Evolutionary conservation across 768 basidiomycete species (phyloP).

Genomic region (Mycena galericulata): DNA sequence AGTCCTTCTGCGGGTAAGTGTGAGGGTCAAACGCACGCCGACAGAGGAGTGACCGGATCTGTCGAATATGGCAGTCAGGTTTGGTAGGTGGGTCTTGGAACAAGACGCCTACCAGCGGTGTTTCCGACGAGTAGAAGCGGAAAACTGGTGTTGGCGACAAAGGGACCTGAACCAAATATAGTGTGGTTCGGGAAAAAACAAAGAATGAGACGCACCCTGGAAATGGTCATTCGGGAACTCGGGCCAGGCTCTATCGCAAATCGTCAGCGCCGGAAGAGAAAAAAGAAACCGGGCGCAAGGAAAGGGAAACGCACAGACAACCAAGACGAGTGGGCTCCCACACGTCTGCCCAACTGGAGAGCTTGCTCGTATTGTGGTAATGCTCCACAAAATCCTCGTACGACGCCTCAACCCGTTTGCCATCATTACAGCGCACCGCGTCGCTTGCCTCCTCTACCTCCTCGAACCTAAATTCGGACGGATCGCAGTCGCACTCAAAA

Average conservation of each 20-base stretch:
- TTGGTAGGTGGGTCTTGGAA: neutral
- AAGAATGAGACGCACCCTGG: constrained; percentile 4
- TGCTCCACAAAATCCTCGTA: constrained; percentile 20
- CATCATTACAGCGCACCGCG: constrained; percentile 29
- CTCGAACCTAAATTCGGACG: constrained; percentile 22
- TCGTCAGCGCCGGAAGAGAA: neutral
- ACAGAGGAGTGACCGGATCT: constrained; percentile 38
- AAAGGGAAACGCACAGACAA: constrained; percentile 16
- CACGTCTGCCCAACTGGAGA: constrained; percentile 7
- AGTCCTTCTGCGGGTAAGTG: neutral
- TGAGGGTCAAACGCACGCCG: constrained; percentile 30
- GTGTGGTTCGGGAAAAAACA: constrained; percentile 52
- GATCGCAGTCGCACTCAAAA: constrained; percentile 48
- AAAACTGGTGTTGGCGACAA: neutral
- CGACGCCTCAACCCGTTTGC: neutral
- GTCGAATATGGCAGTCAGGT: neutral
- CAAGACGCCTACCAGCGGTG: constrained; percentile 37
- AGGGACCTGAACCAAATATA: constrained; percentile 55
- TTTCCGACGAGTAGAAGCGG: constrained; percentile 22
- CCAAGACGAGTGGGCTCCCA: neutral
- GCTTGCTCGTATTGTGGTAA: neutral
- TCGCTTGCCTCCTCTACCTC: neutral
- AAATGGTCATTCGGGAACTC: constrained; percentile 32
- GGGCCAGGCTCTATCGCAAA: constrained; percentile 27
- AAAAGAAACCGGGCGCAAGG: neutral